phyloP scores from a whole-genome alignment of 768 basidiomycete genomes.

The Jaapia argillacea region DNA sequence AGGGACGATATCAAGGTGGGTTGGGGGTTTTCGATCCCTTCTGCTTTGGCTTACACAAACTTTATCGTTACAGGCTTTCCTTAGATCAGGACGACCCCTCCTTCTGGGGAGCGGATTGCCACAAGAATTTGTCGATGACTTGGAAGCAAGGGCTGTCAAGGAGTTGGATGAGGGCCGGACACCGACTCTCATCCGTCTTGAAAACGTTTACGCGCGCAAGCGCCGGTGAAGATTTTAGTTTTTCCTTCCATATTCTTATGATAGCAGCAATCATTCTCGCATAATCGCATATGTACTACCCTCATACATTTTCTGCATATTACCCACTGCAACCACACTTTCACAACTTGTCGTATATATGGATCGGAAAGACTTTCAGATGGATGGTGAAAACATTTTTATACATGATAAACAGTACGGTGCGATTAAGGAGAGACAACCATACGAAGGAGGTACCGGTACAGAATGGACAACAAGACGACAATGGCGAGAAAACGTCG shows the following conservation, averaged over 20 bases:
- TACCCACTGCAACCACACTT: too few species aligned
- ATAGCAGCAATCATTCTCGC: background rate
- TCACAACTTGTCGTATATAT: too few species aligned
- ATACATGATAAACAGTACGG: background rate
- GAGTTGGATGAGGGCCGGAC: conserved; percentile 41
- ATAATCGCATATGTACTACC: background rate
- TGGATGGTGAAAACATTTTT: background rate
- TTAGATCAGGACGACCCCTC: conserved; percentile 57
- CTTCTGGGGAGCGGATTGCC: conserved; percentile 55
- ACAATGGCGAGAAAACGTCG: too few species aligned
- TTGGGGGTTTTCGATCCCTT: conserved; percentile 2
- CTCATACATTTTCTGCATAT: too few species aligned
- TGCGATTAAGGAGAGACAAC: background rate
- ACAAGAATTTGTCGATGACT: conserved; percentile 37
- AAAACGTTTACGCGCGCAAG: conserved; percentile 53
- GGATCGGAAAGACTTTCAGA: too few species aligned
- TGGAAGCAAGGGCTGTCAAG: conserved; percentile 38
- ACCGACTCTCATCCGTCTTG: conserved; percentile 43
- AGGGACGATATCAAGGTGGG: conserved; percentile 50
- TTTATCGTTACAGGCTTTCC: conserved; percentile 37
- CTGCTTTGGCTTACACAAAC: conserved; percentile 5
- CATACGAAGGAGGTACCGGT: background rate
- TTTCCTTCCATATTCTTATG: background rate
- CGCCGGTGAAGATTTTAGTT: background rate
- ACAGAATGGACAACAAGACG: too few species aligned